Evolutionary conservation across 129 eudicot species (phyloP), one percentile per base, ranked within the genome.

Genomic region (Erigeron canadensis): DNA sequence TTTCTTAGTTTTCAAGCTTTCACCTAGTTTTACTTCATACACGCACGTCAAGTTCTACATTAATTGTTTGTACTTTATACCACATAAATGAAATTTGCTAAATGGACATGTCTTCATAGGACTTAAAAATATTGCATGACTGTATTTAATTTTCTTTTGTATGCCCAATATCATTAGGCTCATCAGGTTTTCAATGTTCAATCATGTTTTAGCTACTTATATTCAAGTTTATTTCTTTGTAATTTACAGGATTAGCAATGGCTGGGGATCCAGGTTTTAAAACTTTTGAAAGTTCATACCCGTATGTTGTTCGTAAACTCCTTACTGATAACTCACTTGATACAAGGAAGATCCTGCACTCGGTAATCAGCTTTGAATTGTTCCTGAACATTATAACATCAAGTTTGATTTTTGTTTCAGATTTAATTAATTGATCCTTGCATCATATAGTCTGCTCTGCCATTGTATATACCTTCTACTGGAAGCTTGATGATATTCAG

Each of bases 251-350:
- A 71, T 70, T 95, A 80, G 99, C 99, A 58, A 79, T 95, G 75
- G 97, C 97, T 54, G 97, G 87, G 65, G 99, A 95, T 88, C 92
- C 96, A 80, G 81, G 74, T 51, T 95, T 95, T 56, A 95, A 83
- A 75, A 90, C 97, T 44, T 95, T 95, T 83, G 97, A 90, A 83
- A 34, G 47, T 83, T 91, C 96, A 69, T 88, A 86, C 53, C 96
- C 96, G 0, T 88, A 84, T 77, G 97, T 91, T 70, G 86, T 91
- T 75, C 96, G 85, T 48, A 91, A 91, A 75, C 94, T 91, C 71
- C 91, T 91, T 54, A 81, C 89, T 23, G 97, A 88, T 75, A 86
- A 91, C 79, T 86, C 97, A 64, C 81, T 79, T 67, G 84, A 85
- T 34, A 78, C 88, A 65, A 88, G 94, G 82, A 86, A 79, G 74